Evolutionary conservation across 306 rosid genomes (phyloP).

Genomic region (Hippophae tibetana): DNA sequence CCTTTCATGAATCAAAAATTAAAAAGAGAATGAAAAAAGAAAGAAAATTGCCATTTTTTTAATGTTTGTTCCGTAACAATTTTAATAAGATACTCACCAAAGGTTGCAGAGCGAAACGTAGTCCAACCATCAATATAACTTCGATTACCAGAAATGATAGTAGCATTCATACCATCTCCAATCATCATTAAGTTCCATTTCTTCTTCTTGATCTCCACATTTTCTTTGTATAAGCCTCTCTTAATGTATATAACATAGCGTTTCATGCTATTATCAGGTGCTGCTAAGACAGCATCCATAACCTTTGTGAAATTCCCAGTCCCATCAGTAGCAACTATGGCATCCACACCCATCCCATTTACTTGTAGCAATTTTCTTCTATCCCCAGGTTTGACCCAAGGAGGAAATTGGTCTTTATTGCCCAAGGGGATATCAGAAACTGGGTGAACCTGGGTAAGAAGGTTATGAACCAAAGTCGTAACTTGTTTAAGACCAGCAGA

Average conservation of each 20-base stretch:
- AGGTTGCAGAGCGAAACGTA: slow-evolving; percentile 74
- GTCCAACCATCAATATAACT: slow-evolving; percentile 66
- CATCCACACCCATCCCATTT: slow-evolving; percentile 33
- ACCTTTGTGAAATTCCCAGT: slow-evolving; percentile 49
- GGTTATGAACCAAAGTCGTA: slow-evolving; percentile 33
- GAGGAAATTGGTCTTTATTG: slow-evolving; percentile 29
- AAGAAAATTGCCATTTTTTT: background rate
- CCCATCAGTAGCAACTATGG: slow-evolving; percentile 63
- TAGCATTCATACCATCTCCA: slow-evolving; percentile 74
- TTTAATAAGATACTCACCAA: slow-evolving; percentile 34
- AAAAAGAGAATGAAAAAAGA: background rate
- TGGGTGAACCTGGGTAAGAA: slow-evolving; percentile 43
- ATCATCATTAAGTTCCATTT: slow-evolving; percentile 81
- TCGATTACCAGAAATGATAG: slow-evolving; percentile 56
- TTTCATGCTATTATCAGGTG: slow-evolving; percentile 65
- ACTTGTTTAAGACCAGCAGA: slow-evolving; percentile 37
- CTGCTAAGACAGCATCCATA: slow-evolving; percentile 62
- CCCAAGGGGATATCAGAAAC: background rate
- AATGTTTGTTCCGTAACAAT: background rate
- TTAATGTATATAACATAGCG: slow-evolving; percentile 59
- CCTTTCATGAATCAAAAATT: background rate
- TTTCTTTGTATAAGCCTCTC: slow-evolving; percentile 55
- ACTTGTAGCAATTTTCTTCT: slow-evolving; percentile 39
- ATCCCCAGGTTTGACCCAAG: slow-evolving; percentile 45
- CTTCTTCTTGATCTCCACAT: slow-evolving; percentile 83